Conservation (phyloP, 176 grass and related monocot species). For the Triticum timopheevii region DNA sequence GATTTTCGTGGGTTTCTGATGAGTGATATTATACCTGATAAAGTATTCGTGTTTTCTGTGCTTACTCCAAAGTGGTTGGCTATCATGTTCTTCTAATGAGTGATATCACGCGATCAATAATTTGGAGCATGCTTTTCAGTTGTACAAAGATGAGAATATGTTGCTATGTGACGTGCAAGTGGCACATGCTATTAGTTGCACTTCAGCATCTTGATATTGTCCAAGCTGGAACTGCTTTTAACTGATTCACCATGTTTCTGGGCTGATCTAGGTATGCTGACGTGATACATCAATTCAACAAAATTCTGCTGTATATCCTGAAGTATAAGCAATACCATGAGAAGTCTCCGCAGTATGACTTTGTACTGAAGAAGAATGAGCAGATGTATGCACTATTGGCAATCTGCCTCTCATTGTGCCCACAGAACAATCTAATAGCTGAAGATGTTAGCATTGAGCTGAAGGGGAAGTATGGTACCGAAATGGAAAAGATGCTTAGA, state of each 20-base stretch:
- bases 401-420: slow-evolving; percentile 84
- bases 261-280: slow-evolving; percentile 71
- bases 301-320: slow-evolving; percentile 87
- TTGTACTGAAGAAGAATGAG: slow-evolving; percentile 93
- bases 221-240: not conserved
- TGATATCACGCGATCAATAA: not conserved
- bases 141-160: not conserved
- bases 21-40: not conserved
- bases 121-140: slow-evolving; percentile 6
- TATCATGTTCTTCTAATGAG: not conserved
- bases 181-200: not conserved
- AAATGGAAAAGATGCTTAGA: slow-evolving; percentile 94
- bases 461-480: slow-evolving; percentile 87
- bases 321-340: slow-evolving; percentile 88
- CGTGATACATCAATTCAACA: slow-evolving; percentile 86
- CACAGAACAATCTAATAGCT: slow-evolving; percentile 72
- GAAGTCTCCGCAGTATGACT: slow-evolving; percentile 89
- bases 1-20: not conserved
- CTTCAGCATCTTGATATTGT: not conserved
- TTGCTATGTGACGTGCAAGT: not conserved
- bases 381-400: slow-evolving; percentile 97
- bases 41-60: not conserved
- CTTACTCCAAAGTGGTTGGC: not conserved
- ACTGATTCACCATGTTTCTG: slow-evolving; percentile 18
- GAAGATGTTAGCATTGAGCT: slow-evolving; percentile 84